phyloP scores from a whole-genome alignment of 176 grass and related monocot species.

The Miscanthus lutarioriparius region DNA sequence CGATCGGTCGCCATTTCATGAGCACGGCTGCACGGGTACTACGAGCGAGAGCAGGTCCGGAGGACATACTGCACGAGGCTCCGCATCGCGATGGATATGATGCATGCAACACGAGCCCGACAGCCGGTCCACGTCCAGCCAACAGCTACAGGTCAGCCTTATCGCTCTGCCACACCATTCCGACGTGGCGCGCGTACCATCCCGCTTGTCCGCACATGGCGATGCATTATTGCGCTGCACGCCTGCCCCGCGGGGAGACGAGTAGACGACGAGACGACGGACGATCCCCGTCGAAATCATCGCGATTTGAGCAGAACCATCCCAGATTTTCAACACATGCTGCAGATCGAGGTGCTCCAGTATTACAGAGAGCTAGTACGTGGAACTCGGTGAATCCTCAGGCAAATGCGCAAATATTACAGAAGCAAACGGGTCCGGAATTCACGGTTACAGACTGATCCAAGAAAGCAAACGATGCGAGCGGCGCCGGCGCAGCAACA shows the following conservation, averaged over 20 bases:
- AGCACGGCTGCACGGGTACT: background rate
- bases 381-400: background rate
- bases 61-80: background rate
- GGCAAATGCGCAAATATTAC: constrained; percentile 49
- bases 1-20: background rate
- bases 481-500: background rate
- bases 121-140: background rate
- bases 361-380: background rate
- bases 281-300: background rate
- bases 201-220: constrained; percentile 24
- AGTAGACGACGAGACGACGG: background rate
- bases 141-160: constrained; percentile 45
- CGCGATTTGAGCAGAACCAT: background rate
- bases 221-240: constrained; percentile 32
- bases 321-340: background rate
- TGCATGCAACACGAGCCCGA: background rate
- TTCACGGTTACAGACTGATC: constrained; percentile 30
- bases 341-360: too few species aligned
- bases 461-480: background rate
- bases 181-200: constrained; percentile 42
- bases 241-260: too few species aligned
- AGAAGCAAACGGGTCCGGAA: constrained; percentile 33
- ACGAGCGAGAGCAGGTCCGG: too few species aligned
- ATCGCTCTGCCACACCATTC: constrained; percentile 19
- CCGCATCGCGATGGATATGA: background rate